Conservation (phyloP, 257 asterid genomes). For the Scutellaria minor region DNA sequence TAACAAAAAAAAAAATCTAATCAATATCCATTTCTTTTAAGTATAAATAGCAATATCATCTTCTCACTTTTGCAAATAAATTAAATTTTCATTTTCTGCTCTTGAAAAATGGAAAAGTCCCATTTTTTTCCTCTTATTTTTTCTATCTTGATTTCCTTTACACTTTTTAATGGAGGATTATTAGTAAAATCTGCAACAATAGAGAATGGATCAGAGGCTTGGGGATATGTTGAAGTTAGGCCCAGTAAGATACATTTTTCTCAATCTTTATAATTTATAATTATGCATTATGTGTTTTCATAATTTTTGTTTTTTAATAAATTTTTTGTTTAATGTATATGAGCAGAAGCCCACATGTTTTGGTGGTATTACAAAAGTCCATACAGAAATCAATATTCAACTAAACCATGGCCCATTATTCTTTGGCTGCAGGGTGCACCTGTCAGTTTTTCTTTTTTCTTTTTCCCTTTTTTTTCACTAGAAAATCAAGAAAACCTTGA, state of each 20-base stretch:
- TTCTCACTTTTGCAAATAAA: conserved; percentile 9
- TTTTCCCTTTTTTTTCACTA: neutral
- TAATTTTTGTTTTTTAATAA: too few species aligned
- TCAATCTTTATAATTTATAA: neutral
- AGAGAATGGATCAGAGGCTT: conserved; percentile 78
- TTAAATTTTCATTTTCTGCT: neutral
- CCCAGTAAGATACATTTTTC: conserved; percentile 58
- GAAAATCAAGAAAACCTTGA: too few species aligned
- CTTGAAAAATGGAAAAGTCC: conserved; percentile 48
- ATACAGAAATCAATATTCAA: conserved; percentile 70
- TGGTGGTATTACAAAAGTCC: conserved; percentile 97
- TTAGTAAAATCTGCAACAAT: conserved; percentile 45
- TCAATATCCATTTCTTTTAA: too few species aligned
- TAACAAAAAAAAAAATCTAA: too few species aligned
- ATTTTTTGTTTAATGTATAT: neutral
- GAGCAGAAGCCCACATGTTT: conserved; percentile 93
- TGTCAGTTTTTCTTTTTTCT: conserved; percentile 46
- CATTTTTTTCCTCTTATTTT: conserved; percentile 37
- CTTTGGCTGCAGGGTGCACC: conserved; percentile 99
- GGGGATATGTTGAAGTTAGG: conserved; percentile 98
- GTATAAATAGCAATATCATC: neutral
- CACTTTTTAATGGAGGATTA: conserved; percentile 40
- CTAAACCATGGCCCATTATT: conserved; percentile 88
- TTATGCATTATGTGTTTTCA: neutral
- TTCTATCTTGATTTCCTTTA: conserved; percentile 25